Evolutionary conservation across 2,329 filamentous ascomycete species (phyloP).

Genomic region (Ilyonectria mors-panacis): DNA sequence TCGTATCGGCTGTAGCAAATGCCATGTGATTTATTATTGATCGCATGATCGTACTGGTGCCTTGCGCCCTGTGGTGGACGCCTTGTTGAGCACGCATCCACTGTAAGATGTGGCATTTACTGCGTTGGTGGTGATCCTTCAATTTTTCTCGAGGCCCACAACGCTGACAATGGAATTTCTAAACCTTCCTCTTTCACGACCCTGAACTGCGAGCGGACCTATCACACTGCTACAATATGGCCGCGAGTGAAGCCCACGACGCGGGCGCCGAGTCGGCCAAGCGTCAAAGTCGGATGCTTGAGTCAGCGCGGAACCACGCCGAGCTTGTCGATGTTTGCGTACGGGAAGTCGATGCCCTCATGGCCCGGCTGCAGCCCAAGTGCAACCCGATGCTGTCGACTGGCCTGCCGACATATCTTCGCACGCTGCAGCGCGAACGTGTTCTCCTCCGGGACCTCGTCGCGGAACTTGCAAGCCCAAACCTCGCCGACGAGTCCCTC

Average conservation of each 20-base stretch:
- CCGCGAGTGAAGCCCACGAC: not conserved
- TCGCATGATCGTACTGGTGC: not conserved
- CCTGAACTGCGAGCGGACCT: not conserved
- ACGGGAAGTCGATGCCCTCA: conserved; percentile 23
- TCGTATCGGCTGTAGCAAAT: not conserved
- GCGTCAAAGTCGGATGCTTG: conserved; percentile 33
- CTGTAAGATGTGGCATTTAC: not conserved
- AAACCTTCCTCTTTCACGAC: not conserved
- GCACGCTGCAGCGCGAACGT: conserved; percentile 38
- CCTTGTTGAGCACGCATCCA: not conserved
- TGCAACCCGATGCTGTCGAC: conserved; percentile 28
- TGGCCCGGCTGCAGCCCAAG: conserved; percentile 16
- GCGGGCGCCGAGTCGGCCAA: conserved; percentile 8
- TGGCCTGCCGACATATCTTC: conserved; percentile 43
- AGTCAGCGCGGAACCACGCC: conserved; percentile 30
- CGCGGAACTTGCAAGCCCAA: conserved; percentile 25
- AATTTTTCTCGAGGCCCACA: not conserved
- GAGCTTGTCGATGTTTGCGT: conserved; percentile 17
- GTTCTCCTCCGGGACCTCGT: conserved; percentile 29
- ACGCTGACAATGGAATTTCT: not conserved
- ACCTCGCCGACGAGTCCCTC: conserved; percentile 27
- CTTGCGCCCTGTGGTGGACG: not conserved
- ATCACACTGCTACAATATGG: not conserved
- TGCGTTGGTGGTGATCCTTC: not conserved
- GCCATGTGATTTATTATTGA: not conserved